Evolutionary conservation across 805 yeast species (phyloP).

Genomic region (Metschnikowia matae): DNA sequence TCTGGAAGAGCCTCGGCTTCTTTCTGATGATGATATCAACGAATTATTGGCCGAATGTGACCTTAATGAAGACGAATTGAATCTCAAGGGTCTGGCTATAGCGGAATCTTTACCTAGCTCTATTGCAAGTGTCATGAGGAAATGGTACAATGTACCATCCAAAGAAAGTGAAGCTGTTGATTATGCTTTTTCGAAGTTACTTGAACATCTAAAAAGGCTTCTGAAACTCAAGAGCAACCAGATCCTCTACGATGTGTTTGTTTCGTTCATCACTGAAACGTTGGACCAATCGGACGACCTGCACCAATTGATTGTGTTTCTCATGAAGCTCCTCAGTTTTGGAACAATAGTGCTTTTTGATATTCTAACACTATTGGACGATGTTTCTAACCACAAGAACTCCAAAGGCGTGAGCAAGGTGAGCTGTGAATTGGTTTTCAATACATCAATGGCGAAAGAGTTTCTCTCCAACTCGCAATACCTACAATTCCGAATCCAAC

Average conservation of each 20-base stretch:
- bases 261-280: conserved; percentile 3
- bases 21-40: conserved; percentile 16
- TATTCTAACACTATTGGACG: conserved; percentile 11
- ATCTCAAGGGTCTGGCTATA: neutral
- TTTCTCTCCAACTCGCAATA: conserved; percentile 12
- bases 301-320: conserved; percentile 5
- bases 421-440: conserved; percentile 5
- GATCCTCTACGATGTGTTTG: conserved; percentile 5
- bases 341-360: conserved; percentile 18
- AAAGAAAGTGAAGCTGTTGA: conserved; percentile 13
- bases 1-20: conserved; percentile 5
- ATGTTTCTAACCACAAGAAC: conserved; percentile 1
- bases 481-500: conserved; percentile 13
- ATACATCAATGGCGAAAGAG: neutral
- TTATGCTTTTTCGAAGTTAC: conserved; percentile 14
- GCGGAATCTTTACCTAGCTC: neutral
- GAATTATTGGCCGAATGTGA: conserved; percentile 14
- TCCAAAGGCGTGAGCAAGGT: neutral
- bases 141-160: conserved; percentile 6
- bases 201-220: conserved; percentile 6
- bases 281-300: neutral
- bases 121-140: conserved; percentile 1
- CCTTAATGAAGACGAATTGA: conserved; percentile 8
- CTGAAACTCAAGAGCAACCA: conserved; percentile 2
- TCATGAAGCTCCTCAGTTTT: conserved; percentile 17